These are phyloP conservation scores for Oxyria digyna DNA, from an alignment of 148 eudicot genomes.

Conservation along the genomic window DNA sequence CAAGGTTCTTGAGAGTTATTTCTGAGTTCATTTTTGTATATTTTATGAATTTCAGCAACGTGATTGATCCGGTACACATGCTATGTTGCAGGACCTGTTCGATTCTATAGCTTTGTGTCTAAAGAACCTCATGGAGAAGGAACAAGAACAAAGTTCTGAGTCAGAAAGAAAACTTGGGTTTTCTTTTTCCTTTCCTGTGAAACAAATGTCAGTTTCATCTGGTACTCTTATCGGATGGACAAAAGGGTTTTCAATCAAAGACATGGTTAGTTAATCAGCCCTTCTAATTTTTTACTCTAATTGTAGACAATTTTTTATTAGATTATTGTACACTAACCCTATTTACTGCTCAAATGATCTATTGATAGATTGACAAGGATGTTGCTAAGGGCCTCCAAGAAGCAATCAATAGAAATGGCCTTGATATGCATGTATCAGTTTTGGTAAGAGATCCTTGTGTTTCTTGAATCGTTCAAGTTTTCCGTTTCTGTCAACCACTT, in stretches of 20 bases:
- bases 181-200: conserved; percentile 93
- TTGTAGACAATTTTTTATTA: background rate
- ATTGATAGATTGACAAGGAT: conserved; percentile 62
- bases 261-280: conserved; percentile 55
- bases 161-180: conserved; percentile 56
- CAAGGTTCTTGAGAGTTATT: conserved; percentile 57
- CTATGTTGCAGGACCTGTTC: conserved; percentile 58
- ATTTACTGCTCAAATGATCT: too few species aligned
- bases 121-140: conserved; percentile 47
- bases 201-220: conserved; percentile 59
- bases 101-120: conserved; percentile 67
- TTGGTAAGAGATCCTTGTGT: conserved; percentile 72
- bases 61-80: background rate
- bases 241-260: conserved; percentile 64
- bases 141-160: conserved; percentile 31
- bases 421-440: conserved; percentile 57
- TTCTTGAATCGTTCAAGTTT: background rate
- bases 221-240: conserved; percentile 81
- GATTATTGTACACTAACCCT: too few species aligned
- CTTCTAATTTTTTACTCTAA: background rate
- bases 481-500: too few species aligned
- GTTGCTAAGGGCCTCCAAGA: conserved; percentile 51
- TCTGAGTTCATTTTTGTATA: too few species aligned
- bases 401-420: conserved; percentile 51
- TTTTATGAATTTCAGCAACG: too few species aligned